A percentile compares a stretch with the other conserved stretches of the same genome.
Conservation (phyloP, 805 yeast species). For the Yarrowia bubula region DNA sequence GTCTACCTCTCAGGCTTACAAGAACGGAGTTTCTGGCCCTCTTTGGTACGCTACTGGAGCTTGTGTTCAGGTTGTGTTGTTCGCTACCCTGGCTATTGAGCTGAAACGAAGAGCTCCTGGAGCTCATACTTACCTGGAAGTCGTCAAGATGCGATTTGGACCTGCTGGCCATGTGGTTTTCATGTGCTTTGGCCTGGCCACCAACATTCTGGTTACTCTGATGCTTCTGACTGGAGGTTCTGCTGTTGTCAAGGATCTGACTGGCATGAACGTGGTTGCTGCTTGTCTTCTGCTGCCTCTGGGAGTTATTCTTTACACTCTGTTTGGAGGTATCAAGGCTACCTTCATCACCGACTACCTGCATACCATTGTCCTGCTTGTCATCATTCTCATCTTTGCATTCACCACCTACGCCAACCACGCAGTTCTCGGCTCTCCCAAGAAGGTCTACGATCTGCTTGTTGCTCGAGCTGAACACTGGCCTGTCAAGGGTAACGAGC, state of each 20-base stretch:
- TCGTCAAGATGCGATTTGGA: conserved; percentile 79
- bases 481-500: conserved; percentile 77
- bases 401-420: conserved; percentile 76
- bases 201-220: conserved; percentile 86
- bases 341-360: conserved; percentile 76
- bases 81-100: conserved; percentile 83
- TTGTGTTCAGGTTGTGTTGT: conserved; percentile 78
- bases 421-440: conserved; percentile 75
- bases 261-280: conserved; percentile 82
- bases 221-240: conserved; percentile 91
- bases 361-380: conserved; percentile 77
- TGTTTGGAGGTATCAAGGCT: conserved; percentile 80
- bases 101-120: conserved; percentile 87
- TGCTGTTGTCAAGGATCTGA: conserved; percentile 72
- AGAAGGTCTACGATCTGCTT: conserved; percentile 70
- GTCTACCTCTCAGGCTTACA: conserved; percentile 75
- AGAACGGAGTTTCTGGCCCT: conserved; percentile 76
- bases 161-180: conserved; percentile 57
- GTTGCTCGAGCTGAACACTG: conserved; percentile 51
- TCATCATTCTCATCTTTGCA: conserved; percentile 75
- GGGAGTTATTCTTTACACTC: conserved; percentile 70
- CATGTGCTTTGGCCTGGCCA: conserved; percentile 78
- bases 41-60: conserved; percentile 91
- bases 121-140: conserved; percentile 88
- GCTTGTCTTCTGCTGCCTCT: conserved; percentile 79